Base-by-base conservation (phyloP, 2,329 filamentous ascomycete species). In the Metarhizium rileyi region DNA sequence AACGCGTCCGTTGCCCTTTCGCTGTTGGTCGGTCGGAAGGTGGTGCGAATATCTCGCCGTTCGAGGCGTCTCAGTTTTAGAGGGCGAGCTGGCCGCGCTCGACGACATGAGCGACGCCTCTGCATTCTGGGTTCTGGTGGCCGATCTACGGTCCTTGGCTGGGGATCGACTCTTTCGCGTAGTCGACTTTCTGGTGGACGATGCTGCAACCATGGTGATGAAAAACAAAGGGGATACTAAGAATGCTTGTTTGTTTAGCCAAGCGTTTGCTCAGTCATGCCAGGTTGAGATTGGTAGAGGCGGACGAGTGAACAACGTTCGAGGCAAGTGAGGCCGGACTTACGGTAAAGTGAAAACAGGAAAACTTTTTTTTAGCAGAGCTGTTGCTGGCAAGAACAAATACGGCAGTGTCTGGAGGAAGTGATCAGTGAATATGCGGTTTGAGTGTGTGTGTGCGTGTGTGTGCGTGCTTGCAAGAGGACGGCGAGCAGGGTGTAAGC, bases 1-100 rank as follows among this genome's bases (percentile, higher is more conserved):
- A 5, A 57, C 53, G 16, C 63, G 61, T 9, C 63, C 63, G 52
- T 65, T 66, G 9, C 47, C 50, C 14, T 55, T 55, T 7, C 54
- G 53, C 47, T 65, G 55, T 30, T 60, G 47, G 2, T 56, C 48
- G 1, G 59, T 63, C 0, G 61, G 62, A 3, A 59, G 54, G 0
- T 42, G 44, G n/a, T 61, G 60, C 1, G 60, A 57, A 30, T 55
- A 64, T 4, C 47, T 49, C 7, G 57, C 50, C 16, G 53, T 55
- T 8, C 50, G 48, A 22, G 53, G 47, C 30, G 53, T 53, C 5
- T 49, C 18, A 7, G 38, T 42, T 5, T 50, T 51, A n/a, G 52
- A 35, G 26, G 48, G 44, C 23, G 55, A 38, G 14, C 48, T 53
- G 1, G 43, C 20, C 12, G 49, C n/a, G 28, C 2, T 27, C 9